phyloP scores from a whole-genome alignment of 2,329 filamentous ascomycete species.

The Xylariaceae sp. region DNA sequence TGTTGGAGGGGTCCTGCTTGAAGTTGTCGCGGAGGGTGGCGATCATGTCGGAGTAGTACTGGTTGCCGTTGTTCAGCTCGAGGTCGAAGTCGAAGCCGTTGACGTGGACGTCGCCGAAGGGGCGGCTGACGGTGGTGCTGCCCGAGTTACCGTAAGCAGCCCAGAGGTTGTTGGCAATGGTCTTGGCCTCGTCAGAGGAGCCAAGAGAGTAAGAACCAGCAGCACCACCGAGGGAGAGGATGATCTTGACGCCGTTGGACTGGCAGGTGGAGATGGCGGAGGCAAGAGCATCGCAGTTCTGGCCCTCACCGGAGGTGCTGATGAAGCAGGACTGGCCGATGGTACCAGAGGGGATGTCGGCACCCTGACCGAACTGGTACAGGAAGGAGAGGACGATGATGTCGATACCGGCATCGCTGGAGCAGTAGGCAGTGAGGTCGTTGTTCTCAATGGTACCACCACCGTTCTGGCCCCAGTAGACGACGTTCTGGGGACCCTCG shows the following conservation, averaged over 20 bases:
- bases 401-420: constrained; percentile 36
- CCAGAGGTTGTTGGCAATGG: constrained; percentile 42
- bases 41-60: constrained; percentile 34
- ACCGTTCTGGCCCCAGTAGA: constrained; percentile 20
- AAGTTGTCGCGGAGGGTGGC: constrained; percentile 32
- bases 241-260: constrained; percentile 37
- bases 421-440: constrained; percentile 37
- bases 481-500: constrained; percentile 8
- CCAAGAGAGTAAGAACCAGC: constrained; percentile 32
- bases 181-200: constrained; percentile 35
- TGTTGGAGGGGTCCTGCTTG: constrained; percentile 30
- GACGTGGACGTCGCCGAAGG: constrained; percentile 44
- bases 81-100: constrained; percentile 22
- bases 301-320: constrained; percentile 31
- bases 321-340: constrained; percentile 38
- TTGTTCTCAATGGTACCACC: constrained; percentile 32
- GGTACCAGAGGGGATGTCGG: constrained; percentile 35
- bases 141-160: constrained; percentile 39
- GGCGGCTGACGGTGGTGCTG: constrained; percentile 33
- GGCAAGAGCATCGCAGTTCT: constrained; percentile 37
- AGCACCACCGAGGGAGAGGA: constrained; percentile 43
- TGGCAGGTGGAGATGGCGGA: constrained; percentile 40
- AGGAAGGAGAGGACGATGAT: constrained; percentile 42
- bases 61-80: constrained; percentile 37
- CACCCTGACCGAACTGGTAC: constrained; percentile 35